Percentiles rank a stretch among this genome's conserved stretches.
These are phyloP conservation scores for Moricandia arvensis DNA, from an alignment of 345 rosid genomes.

Conservation along the genomic window DNA sequence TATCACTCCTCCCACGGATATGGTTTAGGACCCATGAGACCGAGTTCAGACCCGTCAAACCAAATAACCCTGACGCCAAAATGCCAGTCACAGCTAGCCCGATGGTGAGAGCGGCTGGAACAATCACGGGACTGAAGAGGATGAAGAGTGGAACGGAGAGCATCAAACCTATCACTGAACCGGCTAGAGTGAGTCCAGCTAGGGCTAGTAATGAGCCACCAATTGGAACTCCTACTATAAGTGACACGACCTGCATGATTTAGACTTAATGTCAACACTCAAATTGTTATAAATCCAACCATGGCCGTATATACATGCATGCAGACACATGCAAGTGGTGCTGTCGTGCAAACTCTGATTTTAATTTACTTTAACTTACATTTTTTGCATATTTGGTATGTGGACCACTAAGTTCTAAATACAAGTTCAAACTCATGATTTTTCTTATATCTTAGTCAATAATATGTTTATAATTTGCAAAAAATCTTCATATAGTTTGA, in stretches of 20 bases:
- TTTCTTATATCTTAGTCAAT: not conserved
- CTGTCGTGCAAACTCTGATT: no score
- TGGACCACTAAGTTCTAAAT: not conserved
- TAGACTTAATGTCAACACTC: not conserved
- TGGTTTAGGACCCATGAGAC: constrained; percentile 54
- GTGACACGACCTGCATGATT: constrained; percentile 47
- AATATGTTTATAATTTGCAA: not conserved
- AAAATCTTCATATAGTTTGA: not conserved
- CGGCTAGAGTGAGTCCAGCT: constrained; percentile 59
- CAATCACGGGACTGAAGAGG: constrained; percentile 70
- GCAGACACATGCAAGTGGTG: not conserved
- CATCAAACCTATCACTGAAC: constrained; percentile 54
- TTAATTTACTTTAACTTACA: not conserved
- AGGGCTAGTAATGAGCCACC: constrained; percentile 61
- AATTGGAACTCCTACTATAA: constrained; percentile 48
- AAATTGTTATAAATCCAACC: not conserved
- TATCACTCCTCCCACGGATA: constrained; percentile 41
- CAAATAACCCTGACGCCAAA: constrained; percentile 62
- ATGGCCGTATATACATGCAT: constrained; percentile 3
- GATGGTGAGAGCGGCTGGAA: constrained; percentile 55
- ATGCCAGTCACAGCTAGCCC: constrained; percentile 58
- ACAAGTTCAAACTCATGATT: not conserved
- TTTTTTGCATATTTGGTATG: not conserved
- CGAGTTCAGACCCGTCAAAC: constrained; percentile 65
- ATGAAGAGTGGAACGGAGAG: constrained; percentile 62